Evolutionary conservation across 768 basidiomycete species (phyloP).

Genomic region (Termitomyces sp.): DNA sequence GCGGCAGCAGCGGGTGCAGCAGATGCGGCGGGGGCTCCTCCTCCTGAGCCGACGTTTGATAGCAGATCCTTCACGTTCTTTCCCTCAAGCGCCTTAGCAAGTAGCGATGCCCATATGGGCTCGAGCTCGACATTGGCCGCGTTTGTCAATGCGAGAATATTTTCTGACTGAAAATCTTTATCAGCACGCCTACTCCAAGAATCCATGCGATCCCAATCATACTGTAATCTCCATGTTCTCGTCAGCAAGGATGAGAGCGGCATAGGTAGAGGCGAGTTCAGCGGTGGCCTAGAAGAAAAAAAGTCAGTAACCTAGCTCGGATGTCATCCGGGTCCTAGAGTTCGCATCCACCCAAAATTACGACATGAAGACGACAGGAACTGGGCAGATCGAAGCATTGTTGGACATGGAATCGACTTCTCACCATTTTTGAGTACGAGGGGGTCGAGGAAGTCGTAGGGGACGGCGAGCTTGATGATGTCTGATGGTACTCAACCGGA

Average conservation of each 20-base stretch:
- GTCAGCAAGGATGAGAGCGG: conserved; percentile 97
- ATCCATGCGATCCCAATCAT: conserved; percentile 28
- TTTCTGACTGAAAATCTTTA: conserved; percentile 66
- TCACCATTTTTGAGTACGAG: conserved; percentile 17
- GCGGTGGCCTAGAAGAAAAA: conserved; percentile 33
- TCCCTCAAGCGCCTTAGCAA: conserved; percentile 97
- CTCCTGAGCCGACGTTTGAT: conserved; percentile 91
- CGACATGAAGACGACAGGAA: neutral
- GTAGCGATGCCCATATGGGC: conserved; percentile 95
- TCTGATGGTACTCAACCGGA: conserved; percentile 5
- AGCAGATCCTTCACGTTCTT: conserved; percentile 96
- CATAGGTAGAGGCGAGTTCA: conserved; percentile 94
- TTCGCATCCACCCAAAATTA: conserved; percentile 15
- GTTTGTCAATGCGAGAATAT: conserved; percentile 78
- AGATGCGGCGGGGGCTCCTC: conserved; percentile 73
- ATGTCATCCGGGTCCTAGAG: conserved; percentile 12
- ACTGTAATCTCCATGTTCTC: conserved; percentile 97
- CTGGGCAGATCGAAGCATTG: neutral
- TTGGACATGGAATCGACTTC: neutral
- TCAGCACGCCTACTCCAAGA: neutral
- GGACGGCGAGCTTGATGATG: conserved; percentile 10
- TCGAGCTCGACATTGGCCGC: conserved; percentile 88
- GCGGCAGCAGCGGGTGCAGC: conserved; percentile 42
- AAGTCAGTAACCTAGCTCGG: neutral
- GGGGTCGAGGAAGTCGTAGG: conserved; percentile 10